Conservation (phyloP, 768 basidiomycete species). For the Leccinum rimulosum region DNA sequence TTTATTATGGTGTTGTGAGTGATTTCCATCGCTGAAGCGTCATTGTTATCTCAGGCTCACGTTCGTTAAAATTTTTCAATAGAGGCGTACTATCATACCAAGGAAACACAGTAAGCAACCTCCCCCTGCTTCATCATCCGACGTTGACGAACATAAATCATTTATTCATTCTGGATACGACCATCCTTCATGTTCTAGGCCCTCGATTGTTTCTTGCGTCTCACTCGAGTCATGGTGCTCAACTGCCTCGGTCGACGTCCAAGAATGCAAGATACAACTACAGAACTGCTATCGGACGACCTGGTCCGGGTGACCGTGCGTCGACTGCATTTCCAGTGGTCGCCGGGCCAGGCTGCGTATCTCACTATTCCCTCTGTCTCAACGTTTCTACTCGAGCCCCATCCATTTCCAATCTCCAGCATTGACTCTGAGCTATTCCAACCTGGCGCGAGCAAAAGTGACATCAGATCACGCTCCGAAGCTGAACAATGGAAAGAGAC, state of each 20-base stretch:
- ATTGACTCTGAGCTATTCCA: conserved; percentile 28
- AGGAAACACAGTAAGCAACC: conserved; percentile 14
- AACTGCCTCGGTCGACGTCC: conserved; percentile 37
- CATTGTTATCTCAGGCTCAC: conserved; percentile 8
- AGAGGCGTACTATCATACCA: conserved; percentile 41
- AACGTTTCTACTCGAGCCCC: conserved; percentile 46
- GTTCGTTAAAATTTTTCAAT: conserved; percentile 27
- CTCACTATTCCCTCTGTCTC: conserved; percentile 49
- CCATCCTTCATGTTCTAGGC: conserved; percentile 32
- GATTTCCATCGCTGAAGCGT: accelerated
- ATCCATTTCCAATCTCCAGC: conserved; percentile 62
- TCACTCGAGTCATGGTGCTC: conserved; percentile 41
- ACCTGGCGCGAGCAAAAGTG: not conserved
- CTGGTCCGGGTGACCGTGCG: conserved; percentile 47
- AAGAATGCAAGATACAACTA: conserved; percentile 34
- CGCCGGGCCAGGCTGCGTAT: conserved; percentile 54
- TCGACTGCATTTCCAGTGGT: conserved; percentile 49
- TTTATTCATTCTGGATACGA: conserved; percentile 30
- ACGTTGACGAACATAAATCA: not conserved
- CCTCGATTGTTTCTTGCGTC: conserved; percentile 50
- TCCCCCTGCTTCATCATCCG: not conserved
- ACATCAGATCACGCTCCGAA: not conserved
- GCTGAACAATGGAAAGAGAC: conserved; percentile 38
- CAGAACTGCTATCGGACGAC: conserved; percentile 43
- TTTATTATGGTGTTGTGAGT: conserved; percentile 42